A percentile compares a stretch with the other conserved stretches of the same genome.
phyloP scores from a whole-genome alignment of 139 green algal species.

The Limnomonas spitsbergensis region DNA sequence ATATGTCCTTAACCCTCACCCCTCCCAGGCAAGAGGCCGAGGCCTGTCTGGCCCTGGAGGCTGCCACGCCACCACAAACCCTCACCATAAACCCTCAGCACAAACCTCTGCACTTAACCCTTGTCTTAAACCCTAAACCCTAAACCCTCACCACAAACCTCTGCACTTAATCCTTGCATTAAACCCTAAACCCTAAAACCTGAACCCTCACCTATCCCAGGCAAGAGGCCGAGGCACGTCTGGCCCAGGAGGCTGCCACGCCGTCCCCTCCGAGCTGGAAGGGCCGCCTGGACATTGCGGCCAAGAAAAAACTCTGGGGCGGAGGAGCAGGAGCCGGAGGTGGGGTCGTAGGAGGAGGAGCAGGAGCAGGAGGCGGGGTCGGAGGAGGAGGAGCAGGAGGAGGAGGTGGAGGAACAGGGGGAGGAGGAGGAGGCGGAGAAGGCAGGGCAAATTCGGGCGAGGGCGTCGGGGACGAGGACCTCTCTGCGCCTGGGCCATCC shows the following conservation, averaged over 20 bases:
- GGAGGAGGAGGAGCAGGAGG: too few species aligned
- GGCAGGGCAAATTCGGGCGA: too few species aligned
- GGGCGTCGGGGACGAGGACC: not conserved
- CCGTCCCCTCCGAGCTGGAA: not conserved
- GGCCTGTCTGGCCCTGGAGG: too few species aligned
- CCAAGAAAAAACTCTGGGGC: too few species aligned
- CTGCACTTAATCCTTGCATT: not conserved
- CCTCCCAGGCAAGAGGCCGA: too few species aligned
- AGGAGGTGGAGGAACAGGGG: too few species aligned
- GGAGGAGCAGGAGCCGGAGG: too few species aligned
- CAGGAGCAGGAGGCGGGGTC: too few species aligned
- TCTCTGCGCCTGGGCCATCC: not conserved
- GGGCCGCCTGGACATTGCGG: not conserved
- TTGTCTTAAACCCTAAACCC: not conserved
- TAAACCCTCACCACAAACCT: not conserved
- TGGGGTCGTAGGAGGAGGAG: too few species aligned
- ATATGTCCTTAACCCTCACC: too few species aligned
- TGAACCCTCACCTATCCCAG: not conserved
- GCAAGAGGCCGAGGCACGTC: not conserved
- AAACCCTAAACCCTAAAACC: not conserved
- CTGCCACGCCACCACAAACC: not conserved
- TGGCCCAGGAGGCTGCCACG: not conserved
- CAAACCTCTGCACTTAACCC: not conserved
- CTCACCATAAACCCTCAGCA: not conserved
- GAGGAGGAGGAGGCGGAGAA: too few species aligned